Base-by-base conservation (phyloP, 306 rosid genomes). In the Inga laurina region DNA sequence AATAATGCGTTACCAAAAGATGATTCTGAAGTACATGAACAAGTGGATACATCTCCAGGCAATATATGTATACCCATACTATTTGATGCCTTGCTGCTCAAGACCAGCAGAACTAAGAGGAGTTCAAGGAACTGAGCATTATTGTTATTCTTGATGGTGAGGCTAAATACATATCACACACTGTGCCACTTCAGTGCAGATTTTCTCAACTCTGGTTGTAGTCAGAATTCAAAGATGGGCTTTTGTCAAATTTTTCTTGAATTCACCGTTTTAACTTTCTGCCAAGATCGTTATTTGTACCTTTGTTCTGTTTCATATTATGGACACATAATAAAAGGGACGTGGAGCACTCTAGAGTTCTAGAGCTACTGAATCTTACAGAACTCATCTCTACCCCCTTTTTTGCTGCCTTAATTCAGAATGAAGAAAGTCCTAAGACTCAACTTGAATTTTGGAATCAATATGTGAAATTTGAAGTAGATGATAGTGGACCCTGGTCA, bases 51-150 rank as follows among this genome's bases (percentile, higher is more conserved):
- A 81, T 87, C 84, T 32, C 61, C 62, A 70, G 82, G 86, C 64
- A 71, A 71, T 71, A 84, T 89, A 62, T 91, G 97, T 89, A 78
- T 89, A 65, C 95, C 93, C 1, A 27, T 82, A 7, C 62, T 89
- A 72, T 80, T 89, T 69, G 84, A 90, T 78, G 89, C 87, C 4
- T 56, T 92, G 0, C 57, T 92, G 0, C 81, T 86, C 14, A 91
- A 86, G 87, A 78, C 67, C 48, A 87, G 79, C 82, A 54, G 65
- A 78, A 81, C 57, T 74, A 91, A 87, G 89, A 87, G 74, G 88
- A 90, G 75, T 82, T 78, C 89, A 84, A 87, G 82, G 71, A 87
- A 81, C 72, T 85, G 3, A 72, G 54, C 22, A 78, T 32, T 24
- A 78, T 32, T 24, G 22, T 61, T n/a, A 10, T 24, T 44, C 7